phyloP scores from a whole-genome alignment of 2,329 filamentous ascomycete genomes.

The Apiospora aurea region DNA sequence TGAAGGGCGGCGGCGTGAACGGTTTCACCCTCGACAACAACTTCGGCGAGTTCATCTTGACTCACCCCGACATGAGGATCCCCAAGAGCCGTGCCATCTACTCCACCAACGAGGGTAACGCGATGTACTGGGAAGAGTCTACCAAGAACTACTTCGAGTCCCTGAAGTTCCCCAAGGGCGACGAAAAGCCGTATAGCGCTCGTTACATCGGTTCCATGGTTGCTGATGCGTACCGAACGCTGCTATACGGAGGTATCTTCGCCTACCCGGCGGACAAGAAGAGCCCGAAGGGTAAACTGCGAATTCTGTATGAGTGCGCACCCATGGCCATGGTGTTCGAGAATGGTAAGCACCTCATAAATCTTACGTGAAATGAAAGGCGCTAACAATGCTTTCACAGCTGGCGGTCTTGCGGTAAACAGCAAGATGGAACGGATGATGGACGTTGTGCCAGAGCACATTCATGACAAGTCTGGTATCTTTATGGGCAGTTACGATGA shows the following conservation, averaged over 20 bases:
- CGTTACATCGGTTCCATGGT: slow-evolving; percentile 99
- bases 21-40: slow-evolving; percentile 98
- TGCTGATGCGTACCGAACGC: slow-evolving; percentile 93
- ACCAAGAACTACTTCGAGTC: slow-evolving; percentile 89
- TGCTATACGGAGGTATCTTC: slow-evolving; percentile 96
- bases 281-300: slow-evolving; percentile 96
- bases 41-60: slow-evolving; percentile 97
- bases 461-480: slow-evolving; percentile 95
- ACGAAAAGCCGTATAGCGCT: slow-evolving; percentile 89
- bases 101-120: slow-evolving; percentile 99
- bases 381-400: slow-evolving; percentile 53
- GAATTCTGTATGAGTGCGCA: slow-evolving; percentile 97
- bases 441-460: slow-evolving; percentile 85
- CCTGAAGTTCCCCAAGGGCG: slow-evolving; percentile 78
- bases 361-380: neutral
- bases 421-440: slow-evolving; percentile 92
- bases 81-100: slow-evolving; percentile 86
- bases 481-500: slow-evolving; percentile 96
- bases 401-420: slow-evolving; percentile 90
- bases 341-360: slow-evolving; percentile 74
- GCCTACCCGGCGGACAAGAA: slow-evolving; percentile 98
- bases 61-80: slow-evolving; percentile 92
- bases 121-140: slow-evolving; percentile 90
- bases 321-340: slow-evolving; percentile 99
- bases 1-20: slow-evolving; percentile 91